A percentile compares a stretch with the other conserved stretches of the same genome.
Conservation (phyloP, 106 monocot genomes). For the Platanthera guangdongensis region DNA sequence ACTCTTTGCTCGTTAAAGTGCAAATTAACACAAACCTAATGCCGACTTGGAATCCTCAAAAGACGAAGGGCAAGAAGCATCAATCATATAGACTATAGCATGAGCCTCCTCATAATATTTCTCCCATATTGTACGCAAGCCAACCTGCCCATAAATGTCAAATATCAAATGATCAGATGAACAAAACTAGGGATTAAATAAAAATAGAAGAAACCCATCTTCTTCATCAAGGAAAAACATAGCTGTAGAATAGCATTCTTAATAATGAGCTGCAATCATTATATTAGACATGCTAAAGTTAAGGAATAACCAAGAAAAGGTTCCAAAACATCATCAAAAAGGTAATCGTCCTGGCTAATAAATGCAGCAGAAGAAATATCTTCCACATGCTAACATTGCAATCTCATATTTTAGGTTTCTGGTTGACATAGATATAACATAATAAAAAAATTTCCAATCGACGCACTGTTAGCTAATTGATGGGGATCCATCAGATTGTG, state of each 20-base stretch:
- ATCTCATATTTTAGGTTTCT: neutral
- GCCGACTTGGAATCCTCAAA: slow-evolving; percentile 94
- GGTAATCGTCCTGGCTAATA: neutral
- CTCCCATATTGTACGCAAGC: slow-evolving; percentile 95
- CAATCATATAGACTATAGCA: slow-evolving; percentile 86
- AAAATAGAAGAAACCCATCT: neutral
- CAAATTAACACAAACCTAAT: slow-evolving; percentile 53
- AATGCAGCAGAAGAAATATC: neutral
- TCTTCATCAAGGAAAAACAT: neutral
- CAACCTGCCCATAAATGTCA: slow-evolving; percentile 43
- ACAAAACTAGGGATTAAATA: neutral
- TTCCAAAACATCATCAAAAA: neutral
- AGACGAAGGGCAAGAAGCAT: slow-evolving; percentile 70
- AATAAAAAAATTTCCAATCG: neutral
- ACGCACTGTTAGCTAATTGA: neutral
- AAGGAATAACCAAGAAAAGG: neutral
- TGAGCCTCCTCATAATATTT: slow-evolving; percentile 99
- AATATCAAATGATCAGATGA: neutral
- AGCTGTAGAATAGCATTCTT: neutral
- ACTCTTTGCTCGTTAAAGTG: slow-evolving; percentile 2
- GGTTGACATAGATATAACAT: neutral
- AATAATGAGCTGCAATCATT: neutral
- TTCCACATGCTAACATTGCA: neutral
- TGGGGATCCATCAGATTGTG: no score
- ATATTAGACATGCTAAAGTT: neutral